Evolutionary conservation across 139 green algal species (phyloP).

Genomic region (Penium margaritaceum): DNA sequence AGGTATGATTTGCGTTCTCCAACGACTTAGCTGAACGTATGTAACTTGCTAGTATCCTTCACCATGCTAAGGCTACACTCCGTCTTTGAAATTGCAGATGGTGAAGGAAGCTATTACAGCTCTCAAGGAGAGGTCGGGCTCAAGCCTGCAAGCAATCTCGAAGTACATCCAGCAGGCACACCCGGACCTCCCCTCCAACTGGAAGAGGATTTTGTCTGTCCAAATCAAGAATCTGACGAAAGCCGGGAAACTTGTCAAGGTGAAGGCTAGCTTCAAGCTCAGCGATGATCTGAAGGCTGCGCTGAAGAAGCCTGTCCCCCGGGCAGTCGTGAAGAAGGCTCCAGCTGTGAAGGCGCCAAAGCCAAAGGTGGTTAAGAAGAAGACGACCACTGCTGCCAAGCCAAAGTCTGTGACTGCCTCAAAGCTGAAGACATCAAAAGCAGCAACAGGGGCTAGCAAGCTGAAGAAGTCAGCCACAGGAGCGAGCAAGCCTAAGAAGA

Average conservation of each 20-base stretch:
- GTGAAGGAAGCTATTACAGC: constrained; percentile 61
- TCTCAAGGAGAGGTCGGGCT: constrained; percentile 64
- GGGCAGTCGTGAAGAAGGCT: constrained; percentile 4
- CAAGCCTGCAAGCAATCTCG: constrained; percentile 59
- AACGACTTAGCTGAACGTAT: background rate
- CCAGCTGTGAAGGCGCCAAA: background rate
- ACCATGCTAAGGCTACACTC: background rate
- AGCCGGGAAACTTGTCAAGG: constrained; percentile 32
- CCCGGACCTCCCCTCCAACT: constrained; percentile 48
- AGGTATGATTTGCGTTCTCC: background rate
- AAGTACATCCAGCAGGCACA: constrained; percentile 70
- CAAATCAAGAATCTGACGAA: constrained; percentile 17
- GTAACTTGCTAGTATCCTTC: background rate
- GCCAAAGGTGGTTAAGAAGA: background rate
- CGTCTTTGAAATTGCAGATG: constrained; percentile 41
- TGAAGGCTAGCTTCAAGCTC: constrained; percentile 36
- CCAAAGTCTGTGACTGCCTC: background rate
- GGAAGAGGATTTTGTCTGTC: constrained; percentile 52
- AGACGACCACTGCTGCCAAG: no score
- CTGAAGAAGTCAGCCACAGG: background rate
- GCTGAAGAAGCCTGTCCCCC: background rate
- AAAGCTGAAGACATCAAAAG: background rate
- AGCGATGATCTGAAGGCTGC: constrained; percentile 11
- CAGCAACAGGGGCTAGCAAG: background rate
- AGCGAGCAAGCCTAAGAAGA: background rate